Evolutionary conservation across 805 yeast genomes (phyloP).

Genomic region (Candida palmyrensis): DNA sequence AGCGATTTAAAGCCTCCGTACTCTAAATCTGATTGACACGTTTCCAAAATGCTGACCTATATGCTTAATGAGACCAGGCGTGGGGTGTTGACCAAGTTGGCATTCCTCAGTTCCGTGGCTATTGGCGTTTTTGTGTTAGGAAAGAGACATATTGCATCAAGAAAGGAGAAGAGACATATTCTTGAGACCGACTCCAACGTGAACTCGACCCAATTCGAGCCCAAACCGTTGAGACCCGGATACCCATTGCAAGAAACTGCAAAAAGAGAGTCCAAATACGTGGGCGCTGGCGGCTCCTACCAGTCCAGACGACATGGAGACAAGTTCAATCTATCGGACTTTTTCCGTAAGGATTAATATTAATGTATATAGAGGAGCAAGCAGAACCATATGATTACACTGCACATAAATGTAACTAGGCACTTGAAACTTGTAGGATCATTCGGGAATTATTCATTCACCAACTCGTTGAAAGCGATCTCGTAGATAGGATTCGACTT

Average conservation of each 20-base stretch:
- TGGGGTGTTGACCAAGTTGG: slow-evolving; percentile 32
- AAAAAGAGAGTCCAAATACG: slow-evolving; percentile 56
- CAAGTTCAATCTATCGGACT: slow-evolving; percentile 27
- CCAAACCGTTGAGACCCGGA: slow-evolving; percentile 45
- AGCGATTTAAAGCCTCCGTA: too few species aligned
- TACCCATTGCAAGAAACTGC: slow-evolving; percentile 39
- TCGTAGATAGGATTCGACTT: slow-evolving; percentile 35
- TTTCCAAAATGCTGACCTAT: too few species aligned
- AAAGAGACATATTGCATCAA: slow-evolving; percentile 28
- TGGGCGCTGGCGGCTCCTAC: slow-evolving; percentile 58
- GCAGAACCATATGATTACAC: too few species aligned
- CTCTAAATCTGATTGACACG: too few species aligned
- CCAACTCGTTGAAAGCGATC: slow-evolving; percentile 33
- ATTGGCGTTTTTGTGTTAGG: slow-evolving; percentile 28
- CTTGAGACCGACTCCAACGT: slow-evolving; percentile 32
- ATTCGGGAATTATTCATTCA: too few species aligned
- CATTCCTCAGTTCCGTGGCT: slow-evolving; percentile 25
- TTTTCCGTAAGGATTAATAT: slow-evolving; percentile 12
- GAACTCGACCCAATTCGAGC: slow-evolving; percentile 27
- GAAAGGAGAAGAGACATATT: slow-evolving; percentile 30
- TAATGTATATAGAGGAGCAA: too few species aligned
- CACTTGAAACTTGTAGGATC: too few species aligned
- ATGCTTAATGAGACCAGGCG: too few species aligned
- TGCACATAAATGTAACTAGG: too few species aligned
- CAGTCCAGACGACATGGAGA: slow-evolving; percentile 57